Conservation (phyloP, 495 filamentous ascomycete species). For the Lasiosphaeris hirsuta region DNA sequence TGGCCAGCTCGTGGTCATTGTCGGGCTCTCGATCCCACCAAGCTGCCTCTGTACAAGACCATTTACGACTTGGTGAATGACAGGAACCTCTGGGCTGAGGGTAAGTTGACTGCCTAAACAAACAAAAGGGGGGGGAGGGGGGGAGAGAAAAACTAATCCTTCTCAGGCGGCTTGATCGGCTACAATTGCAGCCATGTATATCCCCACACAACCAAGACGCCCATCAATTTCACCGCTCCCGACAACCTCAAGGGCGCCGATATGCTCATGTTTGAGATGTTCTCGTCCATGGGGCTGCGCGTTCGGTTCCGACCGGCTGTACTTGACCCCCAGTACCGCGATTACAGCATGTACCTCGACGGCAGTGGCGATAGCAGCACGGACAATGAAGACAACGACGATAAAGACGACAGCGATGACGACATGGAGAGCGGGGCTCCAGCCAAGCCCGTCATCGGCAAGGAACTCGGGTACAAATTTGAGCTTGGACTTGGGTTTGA, state of each 20-base stretch:
- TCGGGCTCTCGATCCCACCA: neutral
- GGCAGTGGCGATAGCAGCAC: too few species aligned
- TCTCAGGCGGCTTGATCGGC: conserved; percentile 13
- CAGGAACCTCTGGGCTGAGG: conserved; percentile 6
- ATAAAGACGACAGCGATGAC: too few species aligned
- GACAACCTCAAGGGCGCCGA: conserved; percentile 22
- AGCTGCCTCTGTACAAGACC: conserved; percentile 6
- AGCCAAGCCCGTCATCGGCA: too few species aligned
- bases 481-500: too few species aligned
- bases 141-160: too few species aligned
- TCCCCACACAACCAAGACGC: conserved; percentile 7
- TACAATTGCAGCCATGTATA: conserved; percentile 18
- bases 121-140: too few species aligned
- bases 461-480: too few species aligned
- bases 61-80: neutral
- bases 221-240: conserved; percentile 1
- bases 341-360: too few species aligned
- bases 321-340: too few species aligned
- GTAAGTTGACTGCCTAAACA: too few species aligned
- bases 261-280: conserved; percentile 18
- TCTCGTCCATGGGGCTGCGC: conserved; percentile 11
- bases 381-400: too few species aligned
- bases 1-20: neutral
- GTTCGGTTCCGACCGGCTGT: conserved; percentile 3
- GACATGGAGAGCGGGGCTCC: too few species aligned